Evolutionary conservation across 2,329 filamentous ascomycete genomes (phyloP), one percentile per base, ranked within the genome.

Genomic region (Pseudogymnoascus sp.): DNA sequence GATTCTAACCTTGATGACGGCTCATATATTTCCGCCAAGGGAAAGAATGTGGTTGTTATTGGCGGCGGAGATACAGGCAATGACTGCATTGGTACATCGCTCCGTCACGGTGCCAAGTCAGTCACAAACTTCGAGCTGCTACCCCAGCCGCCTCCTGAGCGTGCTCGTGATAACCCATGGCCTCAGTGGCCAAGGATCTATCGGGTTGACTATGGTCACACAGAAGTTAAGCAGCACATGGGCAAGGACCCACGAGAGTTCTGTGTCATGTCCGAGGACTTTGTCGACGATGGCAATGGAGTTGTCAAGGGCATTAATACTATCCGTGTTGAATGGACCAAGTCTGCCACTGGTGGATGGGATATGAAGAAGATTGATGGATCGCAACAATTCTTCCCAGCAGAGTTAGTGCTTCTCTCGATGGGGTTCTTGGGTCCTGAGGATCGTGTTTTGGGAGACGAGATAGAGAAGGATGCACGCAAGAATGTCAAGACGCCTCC

Each of bases 361-460:
- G 93, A 97, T 76, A 97, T 97, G 92, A 96, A 96, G 83, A 93
- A 96, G 75, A 82, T 96, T 33, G 92, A 96, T 67, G 92, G 90
- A 37, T 93, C 89, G 64, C 89, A 96, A 79, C 86, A 97, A 73
- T 95, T 95, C 82, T 97, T 97, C 88, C 91, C 91, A 37, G 93
- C 93, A 28, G 93, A 97, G 71, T 84, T 97, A 39, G 92, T 97
- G 47, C 84, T 97, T 47, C 81, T 97, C 57, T 96, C 93, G 59
- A 97, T 97, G 93, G 93, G 93, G 72, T 97, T 97, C 87, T 78
- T 97, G 65, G 93, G 93, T 8, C 92, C 92, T 6, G 93, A 97
- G 78, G 90, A 90, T 67, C 88, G 90, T 66, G 86, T 96, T 38
- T 82, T 97, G 39, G 91, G 90, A 58, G 87, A 91, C n/a, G 83